Base-by-base conservation (phyloP, 768 basidiomycete species). In the Pholiota conissans region DNA sequence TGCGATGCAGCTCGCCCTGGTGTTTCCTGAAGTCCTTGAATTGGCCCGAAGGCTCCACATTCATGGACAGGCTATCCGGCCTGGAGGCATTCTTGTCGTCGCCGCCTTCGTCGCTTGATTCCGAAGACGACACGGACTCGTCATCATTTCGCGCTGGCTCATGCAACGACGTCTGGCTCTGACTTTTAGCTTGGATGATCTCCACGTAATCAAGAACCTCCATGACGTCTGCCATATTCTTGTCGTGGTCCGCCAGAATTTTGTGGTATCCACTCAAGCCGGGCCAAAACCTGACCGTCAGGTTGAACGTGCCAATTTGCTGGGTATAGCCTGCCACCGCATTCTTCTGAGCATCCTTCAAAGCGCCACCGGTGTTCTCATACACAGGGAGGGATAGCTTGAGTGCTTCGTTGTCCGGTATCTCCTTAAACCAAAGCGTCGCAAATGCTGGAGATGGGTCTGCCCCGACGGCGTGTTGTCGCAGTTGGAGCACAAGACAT, bases 221-320 rank as follows among this genome's bases (percentile, higher is more conserved):
- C 74, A 78, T 79, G 46, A 79, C 77, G 48, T 76, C 74, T 27
- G 61, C 66, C 58, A 78, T 63, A 45, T 70, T 69, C 46, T 50
- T 53, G 48, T 79, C 77, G 49, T 71, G 65, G 37, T 68, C 66
- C 5, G 76, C 74, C 8, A 73, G 30, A 20, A 62, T 35, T 52
- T 74, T 68, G 52, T 80, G 79, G 55, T 78, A 79, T 32, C 74
- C 75, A 49, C 78, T 78, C 52, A 80, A 58, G 26, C 77, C 79
- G 22, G 69, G 71, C 72, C 75, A 75, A 57, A 72, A 66, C 64
- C 74, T 65, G 57, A 82, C 63, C 63, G 64, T 76, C 66, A 72
- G 58, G 62, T 68, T 71, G 60, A 76, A 63, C 60, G 59, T 69
- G 34, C 67, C 75, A 10, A 77, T 49, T 9, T 61, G 55, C 22